A percentile compares a stretch with the other conserved stretches of the same genome.
Conservation (phyloP, 176 grass and related monocot genomes). For the Sorghum bicolor region Sorghum_bicolor_NCBIv3 NC_012875.2:49250501-49251000, state of each 20-base stretch:
- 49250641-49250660: neutral
- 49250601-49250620: neutral
- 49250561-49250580: neutral
- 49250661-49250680: neutral
- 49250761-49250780: neutral
- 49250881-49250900: no score
- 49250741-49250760: neutral
- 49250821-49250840: neutral
- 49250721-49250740: neutral
- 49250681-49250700: neutral
- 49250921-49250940: no score
- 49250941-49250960: no score
- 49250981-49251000: no score
- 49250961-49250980: no score
- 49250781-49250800: neutral
- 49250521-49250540: slow-evolving; percentile 45
- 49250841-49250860: no score
- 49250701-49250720: neutral
- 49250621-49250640: neutral
- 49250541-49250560: slow-evolving; percentile 8
- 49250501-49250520: slow-evolving; percentile 63
- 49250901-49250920: no score
- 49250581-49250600: neutral
- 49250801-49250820: no score
- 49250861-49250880: no score